phyloP scores from a whole-genome alignment of 2,329 filamentous ascomycete genomes.

The Aureobasidium sp. region DNA sequence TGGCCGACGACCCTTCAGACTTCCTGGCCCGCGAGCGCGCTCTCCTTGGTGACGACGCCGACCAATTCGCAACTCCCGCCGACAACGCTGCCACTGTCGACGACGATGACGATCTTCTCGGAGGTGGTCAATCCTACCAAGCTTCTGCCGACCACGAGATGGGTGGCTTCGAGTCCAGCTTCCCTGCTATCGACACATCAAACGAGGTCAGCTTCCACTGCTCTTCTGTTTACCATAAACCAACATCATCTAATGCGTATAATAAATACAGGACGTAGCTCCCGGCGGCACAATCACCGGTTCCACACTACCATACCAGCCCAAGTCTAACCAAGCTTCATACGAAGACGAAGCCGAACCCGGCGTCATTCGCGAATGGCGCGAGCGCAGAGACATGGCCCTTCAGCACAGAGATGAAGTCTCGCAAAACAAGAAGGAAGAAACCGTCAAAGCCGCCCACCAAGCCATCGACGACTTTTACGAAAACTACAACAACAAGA shows the following conservation, averaged over 20 bases:
- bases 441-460: slow-evolving; percentile 82
- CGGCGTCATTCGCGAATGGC: slow-evolving; percentile 83
- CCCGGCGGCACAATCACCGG: slow-evolving; percentile 76
- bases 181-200: slow-evolving; percentile 68
- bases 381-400: slow-evolving; percentile 75
- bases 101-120: slow-evolving; percentile 51
- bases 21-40: slow-evolving; percentile 91
- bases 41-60: slow-evolving; percentile 81
- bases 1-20: slow-evolving; percentile 59
- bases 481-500: slow-evolving; percentile 98
- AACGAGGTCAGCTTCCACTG: slow-evolving; percentile 52
- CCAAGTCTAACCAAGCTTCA: slow-evolving; percentile 31
- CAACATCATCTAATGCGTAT: not conserved
- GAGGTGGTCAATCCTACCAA: slow-evolving; percentile 38
- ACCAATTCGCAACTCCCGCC: slow-evolving; percentile 73
- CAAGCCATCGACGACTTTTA: slow-evolving; percentile 98
- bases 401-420: slow-evolving; percentile 78
- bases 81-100: slow-evolving; percentile 54
- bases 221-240: not conserved
- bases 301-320: slow-evolving; percentile 47
- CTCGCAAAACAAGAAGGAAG: slow-evolving; percentile 70
- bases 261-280: slow-evolving; percentile 52
- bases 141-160: slow-evolving; percentile 41
- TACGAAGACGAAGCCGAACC: slow-evolving; percentile 73
- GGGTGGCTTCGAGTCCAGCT: slow-evolving; percentile 73